Conservation (phyloP, 2,329 filamentous ascomycete genomes). For the Colletotrichum sp. region DNA sequence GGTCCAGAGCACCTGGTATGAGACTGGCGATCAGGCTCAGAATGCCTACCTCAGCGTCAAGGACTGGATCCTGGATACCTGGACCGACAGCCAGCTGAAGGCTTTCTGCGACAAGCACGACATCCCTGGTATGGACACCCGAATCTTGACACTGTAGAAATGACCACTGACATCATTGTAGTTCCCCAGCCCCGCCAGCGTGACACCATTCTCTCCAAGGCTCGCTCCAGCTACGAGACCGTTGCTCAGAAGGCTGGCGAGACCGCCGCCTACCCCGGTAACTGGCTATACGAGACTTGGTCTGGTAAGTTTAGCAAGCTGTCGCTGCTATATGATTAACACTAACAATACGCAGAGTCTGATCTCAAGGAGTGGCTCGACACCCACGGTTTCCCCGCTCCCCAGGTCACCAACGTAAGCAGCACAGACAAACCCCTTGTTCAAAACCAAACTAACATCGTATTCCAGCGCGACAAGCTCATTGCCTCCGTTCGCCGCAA, state of each 20-base stretch:
- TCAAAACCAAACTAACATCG: conserved; percentile 21
- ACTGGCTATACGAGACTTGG: conserved; percentile 94
- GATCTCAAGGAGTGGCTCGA: conserved; percentile 95
- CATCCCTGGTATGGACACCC: conserved; percentile 65
- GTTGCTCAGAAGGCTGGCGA: conserved; percentile 77
- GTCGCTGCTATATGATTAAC: no score
- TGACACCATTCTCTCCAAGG: conserved; percentile 78
- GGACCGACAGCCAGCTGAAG: conserved; percentile 93
- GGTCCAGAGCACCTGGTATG: conserved; percentile 77
- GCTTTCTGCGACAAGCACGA: conserved; percentile 87
- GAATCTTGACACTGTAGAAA: not conserved
- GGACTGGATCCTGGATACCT: conserved; percentile 95
- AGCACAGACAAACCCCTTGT: fast-evolving
- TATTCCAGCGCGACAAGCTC: conserved; percentile 74
- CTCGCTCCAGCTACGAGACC: conserved; percentile 81
- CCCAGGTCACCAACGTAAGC: conserved; percentile 74
- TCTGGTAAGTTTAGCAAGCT: conserved; percentile 45
- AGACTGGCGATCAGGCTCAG: conserved; percentile 78
- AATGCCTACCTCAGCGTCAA: conserved; percentile 75
- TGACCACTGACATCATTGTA: conserved; percentile 22
- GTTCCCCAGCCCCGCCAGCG: conserved; percentile 87
- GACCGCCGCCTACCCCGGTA: conserved; percentile 83
- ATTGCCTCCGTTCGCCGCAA: conserved; percentile 91
- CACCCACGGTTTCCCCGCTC: conserved; percentile 81
- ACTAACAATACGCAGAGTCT: conserved; percentile 60